Base-by-base conservation (phyloP, 2,329 filamentous ascomycete species). In the Talaromyces islandicus region DNA sequence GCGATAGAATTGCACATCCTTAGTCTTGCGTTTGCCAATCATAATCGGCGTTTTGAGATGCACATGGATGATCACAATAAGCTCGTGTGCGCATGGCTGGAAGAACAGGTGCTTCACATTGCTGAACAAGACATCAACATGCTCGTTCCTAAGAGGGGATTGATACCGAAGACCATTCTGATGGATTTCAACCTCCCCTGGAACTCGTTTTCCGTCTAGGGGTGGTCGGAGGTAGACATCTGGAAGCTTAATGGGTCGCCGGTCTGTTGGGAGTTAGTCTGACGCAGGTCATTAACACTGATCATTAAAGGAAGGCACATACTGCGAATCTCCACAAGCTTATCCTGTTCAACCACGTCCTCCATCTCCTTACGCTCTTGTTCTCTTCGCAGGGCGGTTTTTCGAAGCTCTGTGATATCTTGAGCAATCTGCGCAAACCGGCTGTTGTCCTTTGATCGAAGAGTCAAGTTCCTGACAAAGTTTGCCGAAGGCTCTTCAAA, bases 311-410 rank as follows among this genome's bases (percentile, higher is more conserved):
- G 32, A 43, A 10, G 24, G 25, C 10, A 80, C 87, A 80, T 80
- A 91, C 90, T 96, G 81, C 94, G 85, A 67, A 97, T 92, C 72
- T 97, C 92, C 66, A 95, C 82, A 57, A 99, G 85, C 80, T 99
- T 99, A 73, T 99, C 94, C 75, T 99, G 94, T 76, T 97, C 94
- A 6, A 99, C 92, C 24, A 99, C 94, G 75, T 99, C 94, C 73
- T 99, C 94, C 89, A 99, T 89, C 68, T 99, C 93, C 79, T 99
- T 99, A 85, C 97, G 97, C 77, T 97, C 93, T 70, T 97, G 92
- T 75, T 99, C 94, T 68, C 91, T 90, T 76, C 96, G 92, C 48
- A 91, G 85, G 5, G 90, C 87, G 67, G 93, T 91, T 72, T 94
- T 96, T 80, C 97, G 96, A 81, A 99, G 88, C 70, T 97, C 94